Base-by-base conservation (phyloP, 306 rosid genomes). In the Vachellia pachyceras region DNA sequence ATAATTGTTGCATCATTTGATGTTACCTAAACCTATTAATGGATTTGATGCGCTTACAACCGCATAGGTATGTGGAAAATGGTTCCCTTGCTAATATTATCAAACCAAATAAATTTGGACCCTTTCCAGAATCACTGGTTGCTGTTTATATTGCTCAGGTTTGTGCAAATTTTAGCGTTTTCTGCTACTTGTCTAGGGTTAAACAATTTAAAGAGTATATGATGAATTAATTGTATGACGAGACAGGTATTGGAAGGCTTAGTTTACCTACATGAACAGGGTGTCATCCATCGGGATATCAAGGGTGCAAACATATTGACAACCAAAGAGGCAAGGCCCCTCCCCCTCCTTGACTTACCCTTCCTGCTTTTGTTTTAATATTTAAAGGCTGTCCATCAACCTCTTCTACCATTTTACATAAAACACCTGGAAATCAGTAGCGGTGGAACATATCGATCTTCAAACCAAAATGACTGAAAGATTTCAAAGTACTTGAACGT, bases 251-350 rank as follows among this genome's bases (percentile, higher is more conserved):
- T 95, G 93, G 99, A 95, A 87, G 99, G 99, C 82, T 87, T 95
- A 90, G 99, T 95, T 72, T 95, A 95, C 89, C 94, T 95, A 47
- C 99, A 95, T 40, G 99, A 95, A 84, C 99, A 95, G 82, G 99
- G 99, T 74, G 99, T 95, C 72, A 95, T 95, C 77, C 99, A 95
- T 92, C 90, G 99, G 35, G 99, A 95, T 84, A 95, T 95, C 52
- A 95, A 95, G 90, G 99, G 99, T 88, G 99, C 99, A 61, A 95
- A 95, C 83, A 95, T 95, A 83, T 87, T 95, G 89, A 91, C 99
- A 78, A 95, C 99, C 60, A 95, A 95, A 88, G 99, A 95, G 94
- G 99, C 84, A 86, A 85, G 82, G 78, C 57, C 75, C 73, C 70
- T 6, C 33, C 67, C 17, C 25, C 72, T 6, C 46, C 23, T 11